Evolutionary conservation across 2,329 filamentous ascomycete genomes (phyloP), one percentile per base, ranked within the genome.

Genomic region (Fusarium irregulare): DNA sequence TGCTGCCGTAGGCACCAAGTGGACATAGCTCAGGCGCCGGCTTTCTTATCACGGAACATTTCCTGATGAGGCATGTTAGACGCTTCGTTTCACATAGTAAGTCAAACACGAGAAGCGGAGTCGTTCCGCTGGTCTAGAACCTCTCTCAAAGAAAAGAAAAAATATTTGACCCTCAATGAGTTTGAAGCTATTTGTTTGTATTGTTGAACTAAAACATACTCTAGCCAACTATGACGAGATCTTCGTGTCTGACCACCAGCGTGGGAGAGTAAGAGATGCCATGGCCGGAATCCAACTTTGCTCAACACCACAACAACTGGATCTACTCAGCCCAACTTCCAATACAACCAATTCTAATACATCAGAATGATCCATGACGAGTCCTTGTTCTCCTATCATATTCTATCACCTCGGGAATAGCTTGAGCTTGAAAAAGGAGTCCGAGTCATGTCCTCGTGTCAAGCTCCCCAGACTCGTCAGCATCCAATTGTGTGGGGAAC

Each of bases 1-100:
- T 41, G 20, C 37, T 51, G 13, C 30, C 32, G 30, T 50, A 49
- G 60, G 60, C 58, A 56, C 69, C 61, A 72, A 66, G 71, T 72
- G 71, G 67, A 62, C 65, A 59, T 61, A 44, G 68, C 65, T 66
- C 21, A 28, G 56, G 44, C 72, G 45, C 64, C 67, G 63, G 34
- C 56, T 57, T 68, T 34, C 37, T 34, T 57, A 16, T 25, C 37
- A 40, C 44, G 62, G 51, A 64, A 56, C 11, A 65, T 64, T 46
- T 51, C 45, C 53, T 50, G 32, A 20, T 47, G 21, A 27, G 54
- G 56, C 47, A 48, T 55, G 25, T 47, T 30, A 34, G 27, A 64
- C 48, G 14, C 59, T 34, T 27, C 51, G 20, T 44, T 58, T 27
- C 49, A 56, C 37, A 59, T 47, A 45, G 34, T 37, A 32, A 48